Conservation (phyloP, 805 yeast species). For the Hanseniaspora guilliermondii region DNA sequence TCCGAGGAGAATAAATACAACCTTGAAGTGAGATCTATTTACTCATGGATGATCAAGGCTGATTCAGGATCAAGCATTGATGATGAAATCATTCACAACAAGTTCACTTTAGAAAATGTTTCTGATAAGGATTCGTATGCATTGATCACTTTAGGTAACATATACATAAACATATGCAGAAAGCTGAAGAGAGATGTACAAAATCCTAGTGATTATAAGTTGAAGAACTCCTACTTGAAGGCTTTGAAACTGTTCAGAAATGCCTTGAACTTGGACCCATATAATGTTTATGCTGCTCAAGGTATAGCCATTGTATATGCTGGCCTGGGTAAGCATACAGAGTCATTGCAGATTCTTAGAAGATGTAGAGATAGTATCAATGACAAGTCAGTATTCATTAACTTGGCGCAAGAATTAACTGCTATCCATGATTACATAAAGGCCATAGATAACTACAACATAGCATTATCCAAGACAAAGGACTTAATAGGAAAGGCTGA, state of each 20-base stretch:
- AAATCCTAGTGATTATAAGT: constrained; percentile 39
- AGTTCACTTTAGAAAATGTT: constrained; percentile 66
- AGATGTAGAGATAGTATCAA: constrained; percentile 81
- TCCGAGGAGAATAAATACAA: constrained; percentile 45
- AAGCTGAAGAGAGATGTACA: constrained; percentile 40
- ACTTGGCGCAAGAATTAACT: constrained; percentile 74
- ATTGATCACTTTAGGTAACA: constrained; percentile 75
- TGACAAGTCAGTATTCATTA: constrained; percentile 70
- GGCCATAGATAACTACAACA: constrained; percentile 79
- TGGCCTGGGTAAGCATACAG: constrained; percentile 59
- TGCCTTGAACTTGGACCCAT: constrained; percentile 70
- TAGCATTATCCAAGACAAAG: constrained; percentile 54
- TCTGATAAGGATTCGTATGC: constrained; percentile 88
- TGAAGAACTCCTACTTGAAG: constrained; percentile 63
- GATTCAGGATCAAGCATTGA: constrained; percentile 37
- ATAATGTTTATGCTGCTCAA: constrained; percentile 91
- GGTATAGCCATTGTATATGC: constrained; percentile 91
- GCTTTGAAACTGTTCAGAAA: constrained; percentile 90
- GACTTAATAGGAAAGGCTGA: constrained; percentile 52
- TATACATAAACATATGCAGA: constrained; percentile 71
- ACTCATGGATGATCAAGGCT: constrained; percentile 72
- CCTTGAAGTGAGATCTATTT: constrained; percentile 77
- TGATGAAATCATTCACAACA: constrained; percentile 66
- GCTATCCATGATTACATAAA: constrained; percentile 73
- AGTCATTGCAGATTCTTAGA: constrained; percentile 76